phyloP scores from a whole-genome alignment of 2,329 filamentous ascomycete genomes.

The Magnaporthiopsis rhizophila region DNA sequence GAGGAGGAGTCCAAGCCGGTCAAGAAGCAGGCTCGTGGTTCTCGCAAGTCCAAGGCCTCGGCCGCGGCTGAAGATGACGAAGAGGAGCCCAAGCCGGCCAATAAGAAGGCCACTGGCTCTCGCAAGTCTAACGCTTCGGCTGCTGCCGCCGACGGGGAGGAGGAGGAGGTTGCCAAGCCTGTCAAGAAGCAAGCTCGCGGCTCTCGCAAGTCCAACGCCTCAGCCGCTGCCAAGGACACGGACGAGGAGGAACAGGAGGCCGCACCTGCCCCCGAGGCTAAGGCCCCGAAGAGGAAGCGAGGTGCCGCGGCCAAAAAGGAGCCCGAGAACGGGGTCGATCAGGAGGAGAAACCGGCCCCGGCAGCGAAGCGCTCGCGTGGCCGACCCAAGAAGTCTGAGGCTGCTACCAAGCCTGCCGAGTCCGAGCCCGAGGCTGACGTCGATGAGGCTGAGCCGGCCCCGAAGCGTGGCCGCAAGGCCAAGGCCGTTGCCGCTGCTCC shows the following conservation, averaged over 20 bases:
- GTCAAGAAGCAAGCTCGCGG: constrained; percentile 1
- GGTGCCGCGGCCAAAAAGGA: not conserved
- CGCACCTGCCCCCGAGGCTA: constrained; percentile 11
- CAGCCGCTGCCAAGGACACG: constrained; percentile 11
- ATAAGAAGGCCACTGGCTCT: constrained; percentile 3
- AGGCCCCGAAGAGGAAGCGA: constrained; percentile 16
- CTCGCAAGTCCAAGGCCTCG: constrained; percentile 20
- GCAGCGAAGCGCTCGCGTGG: constrained; percentile 2
- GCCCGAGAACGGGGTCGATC: not conserved
- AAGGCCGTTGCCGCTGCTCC: not conserved
- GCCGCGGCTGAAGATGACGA: constrained; percentile 11
- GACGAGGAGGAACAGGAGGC: constrained; percentile 12
- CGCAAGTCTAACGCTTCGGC: constrained; percentile 5
- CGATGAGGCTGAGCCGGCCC: not conserved
- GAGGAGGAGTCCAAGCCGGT: constrained; percentile 21
- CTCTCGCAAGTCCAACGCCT: constrained; percentile 12
- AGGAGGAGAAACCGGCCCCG: constrained; percentile 6
- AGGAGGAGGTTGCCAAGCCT: constrained; percentile 3
- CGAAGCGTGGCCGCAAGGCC: constrained; percentile 2
- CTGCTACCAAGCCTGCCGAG: not conserved
- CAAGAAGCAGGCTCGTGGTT: constrained; percentile 15
- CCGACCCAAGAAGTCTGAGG: not conserved
- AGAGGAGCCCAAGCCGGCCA: constrained; percentile 6
- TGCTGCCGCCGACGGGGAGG: constrained; percentile 9
- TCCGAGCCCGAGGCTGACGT: not conserved